Percentiles rank a stretch among this genome's conserved stretches.
Conservation (phyloP, 2,329 filamentous ascomycete genomes). For the Didymella arachidicola region DNA sequence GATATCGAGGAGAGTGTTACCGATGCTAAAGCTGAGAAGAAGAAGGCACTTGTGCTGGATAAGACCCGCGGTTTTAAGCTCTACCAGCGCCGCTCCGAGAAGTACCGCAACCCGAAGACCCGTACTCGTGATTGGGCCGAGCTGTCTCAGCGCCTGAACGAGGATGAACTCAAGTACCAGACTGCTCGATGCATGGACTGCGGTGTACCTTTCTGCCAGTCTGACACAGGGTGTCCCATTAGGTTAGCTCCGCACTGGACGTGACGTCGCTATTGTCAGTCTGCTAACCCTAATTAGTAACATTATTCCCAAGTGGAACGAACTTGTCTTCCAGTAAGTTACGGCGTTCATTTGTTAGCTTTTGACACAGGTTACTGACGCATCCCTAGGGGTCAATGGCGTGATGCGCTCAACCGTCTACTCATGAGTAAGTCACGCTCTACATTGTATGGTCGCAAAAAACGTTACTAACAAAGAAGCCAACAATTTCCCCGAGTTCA, state of each 20-base stretch:
- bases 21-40: constrained; percentile 85
- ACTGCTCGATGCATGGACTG: constrained; percentile 98
- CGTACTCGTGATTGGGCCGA: constrained; percentile 94
- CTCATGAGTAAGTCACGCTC: constrained; percentile 74
- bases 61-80: constrained; percentile 99
- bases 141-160: constrained; percentile 83
- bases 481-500: constrained; percentile 97
- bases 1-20: constrained; percentile 93
- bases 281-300: constrained; percentile 71
- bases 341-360: too few species aligned
- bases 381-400: constrained; percentile 68
- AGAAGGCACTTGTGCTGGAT: constrained; percentile 91
- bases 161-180: constrained; percentile 97
- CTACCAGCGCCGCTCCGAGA: constrained; percentile 90
- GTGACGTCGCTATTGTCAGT: constrained; percentile 93
- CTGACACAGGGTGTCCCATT: constrained; percentile 92
- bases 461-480: too few species aligned
- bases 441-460: too few species aligned
- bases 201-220: constrained; percentile 97
- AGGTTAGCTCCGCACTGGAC: constrained; percentile 88
- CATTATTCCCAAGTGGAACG: constrained; percentile 98
- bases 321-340: constrained; percentile 64
- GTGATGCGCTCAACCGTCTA: constrained; percentile 87
- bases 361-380: background rate
- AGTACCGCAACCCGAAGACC: constrained; percentile 85